Percentiles rank a stretch among this genome's conserved stretches.
phyloP scores from a whole-genome alignment of 1,139 yeast genomes.

The Candida sp. region DNA sequence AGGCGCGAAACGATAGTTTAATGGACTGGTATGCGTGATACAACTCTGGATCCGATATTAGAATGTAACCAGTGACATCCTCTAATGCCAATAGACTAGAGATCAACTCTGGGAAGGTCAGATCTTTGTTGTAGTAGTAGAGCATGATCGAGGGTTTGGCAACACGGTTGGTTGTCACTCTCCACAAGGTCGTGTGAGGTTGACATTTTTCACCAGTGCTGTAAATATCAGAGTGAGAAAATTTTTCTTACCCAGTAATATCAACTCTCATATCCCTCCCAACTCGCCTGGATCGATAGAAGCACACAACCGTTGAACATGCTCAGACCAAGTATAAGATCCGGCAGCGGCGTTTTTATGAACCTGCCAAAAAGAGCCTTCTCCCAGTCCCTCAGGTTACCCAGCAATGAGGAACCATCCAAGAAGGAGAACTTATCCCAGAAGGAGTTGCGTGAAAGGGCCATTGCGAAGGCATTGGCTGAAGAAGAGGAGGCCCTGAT shows the following conservation, averaged over 20 bases:
- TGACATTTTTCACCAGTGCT: background rate
- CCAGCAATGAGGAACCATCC: too few species aligned
- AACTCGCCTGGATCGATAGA: too few species aligned
- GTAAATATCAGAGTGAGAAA: conserved; percentile 2
- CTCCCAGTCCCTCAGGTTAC: background rate
- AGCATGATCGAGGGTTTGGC: conserved; percentile 7
- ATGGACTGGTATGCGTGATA: conserved; percentile 1
- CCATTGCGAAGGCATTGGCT: conserved; percentile 49
- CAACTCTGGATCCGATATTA: conserved; percentile 10
- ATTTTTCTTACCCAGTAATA: conserved; percentile 2
- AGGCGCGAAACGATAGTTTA: conserved; percentile 4
- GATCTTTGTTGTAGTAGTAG: conserved; percentile 9
- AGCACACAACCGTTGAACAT: background rate
- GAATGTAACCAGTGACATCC: conserved; percentile 2
- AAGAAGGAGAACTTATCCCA: conserved; percentile 20
- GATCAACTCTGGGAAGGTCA: conserved; percentile 10
- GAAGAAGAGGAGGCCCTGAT: conserved; percentile 46
- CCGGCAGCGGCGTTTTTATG: background rate
- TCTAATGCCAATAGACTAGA: background rate
- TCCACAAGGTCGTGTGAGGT: conserved; percentile 6
- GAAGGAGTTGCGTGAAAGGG: conserved; percentile 42
- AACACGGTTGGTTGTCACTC: background rate
- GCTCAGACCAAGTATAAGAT: conserved; percentile 7
- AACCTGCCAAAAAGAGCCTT: conserved; percentile 1
- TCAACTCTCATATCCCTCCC: background rate